These are phyloP conservation scores for Suhomyces anneliseae DNA, from an alignment of 1,139 yeast species.

Conservation along the genomic window DNA sequence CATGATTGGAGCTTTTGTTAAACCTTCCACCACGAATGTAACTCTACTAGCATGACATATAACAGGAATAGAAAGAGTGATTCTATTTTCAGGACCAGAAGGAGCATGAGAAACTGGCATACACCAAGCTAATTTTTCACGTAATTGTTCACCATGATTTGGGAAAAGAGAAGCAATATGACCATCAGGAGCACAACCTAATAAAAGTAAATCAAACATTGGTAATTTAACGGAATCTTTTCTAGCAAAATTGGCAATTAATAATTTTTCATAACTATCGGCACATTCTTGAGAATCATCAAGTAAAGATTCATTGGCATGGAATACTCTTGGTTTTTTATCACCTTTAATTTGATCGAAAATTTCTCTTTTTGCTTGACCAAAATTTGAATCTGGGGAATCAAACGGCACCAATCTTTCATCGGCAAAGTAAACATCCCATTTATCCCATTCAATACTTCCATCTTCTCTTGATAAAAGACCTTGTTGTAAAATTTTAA, in stretches of 20 bases:
- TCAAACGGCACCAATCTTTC: slow-evolving; percentile 70
- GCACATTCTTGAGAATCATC: slow-evolving; percentile 94
- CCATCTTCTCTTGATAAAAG: slow-evolving; percentile 64
- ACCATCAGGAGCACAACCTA: slow-evolving; percentile 99
- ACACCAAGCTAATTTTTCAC: slow-evolving; percentile 96
- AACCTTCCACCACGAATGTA: slow-evolving; percentile 92
- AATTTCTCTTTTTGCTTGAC: slow-evolving; percentile 78
- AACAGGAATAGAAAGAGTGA: slow-evolving; percentile 91
- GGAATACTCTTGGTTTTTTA: slow-evolving; percentile 70
- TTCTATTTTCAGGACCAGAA: slow-evolving; percentile 81
- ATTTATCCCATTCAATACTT: slow-evolving; percentile 76
- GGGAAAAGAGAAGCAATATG: slow-evolving; percentile 97
- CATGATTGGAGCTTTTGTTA: slow-evolving; percentile 91
- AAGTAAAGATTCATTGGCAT: slow-evolving; percentile 74
- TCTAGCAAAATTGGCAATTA: slow-evolving; percentile 90
- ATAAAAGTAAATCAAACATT: slow-evolving; percentile 81
- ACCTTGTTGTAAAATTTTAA: slow-evolving; percentile 84
- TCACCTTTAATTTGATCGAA: slow-evolving; percentile 63
- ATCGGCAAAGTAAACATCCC: slow-evolving; percentile 73
- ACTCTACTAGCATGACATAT: slow-evolving; percentile 92
- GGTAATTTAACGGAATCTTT: slow-evolving; percentile 95
- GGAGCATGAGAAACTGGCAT: slow-evolving; percentile 94
- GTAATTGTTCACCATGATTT: slow-evolving; percentile 74
- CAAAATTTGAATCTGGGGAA: slow-evolving; percentile 82
- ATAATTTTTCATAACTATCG: slow-evolving; percentile 81